Conservation (phyloP, 768 basidiomycete genomes). For the Pleurotus ostreatus region DNA sequence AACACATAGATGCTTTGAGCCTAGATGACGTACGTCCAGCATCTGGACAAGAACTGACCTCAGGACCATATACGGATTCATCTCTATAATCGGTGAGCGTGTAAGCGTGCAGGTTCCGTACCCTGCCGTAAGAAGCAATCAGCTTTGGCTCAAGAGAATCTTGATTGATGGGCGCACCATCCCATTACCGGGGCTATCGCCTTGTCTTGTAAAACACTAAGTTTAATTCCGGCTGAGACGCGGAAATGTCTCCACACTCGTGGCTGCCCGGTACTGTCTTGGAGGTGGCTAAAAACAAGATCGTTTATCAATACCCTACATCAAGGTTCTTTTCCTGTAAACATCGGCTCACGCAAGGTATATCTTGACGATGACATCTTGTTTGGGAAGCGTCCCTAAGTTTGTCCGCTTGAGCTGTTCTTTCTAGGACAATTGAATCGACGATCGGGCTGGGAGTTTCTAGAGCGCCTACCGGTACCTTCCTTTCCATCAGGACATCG, state of each 20-base stretch:
- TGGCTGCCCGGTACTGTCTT: conserved; percentile 15
- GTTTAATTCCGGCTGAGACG: conserved; percentile 27
- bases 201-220: conserved; percentile 31
- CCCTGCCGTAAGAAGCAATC: conserved; percentile 11
- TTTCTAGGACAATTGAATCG: background rate
- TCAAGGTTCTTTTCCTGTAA: background rate
- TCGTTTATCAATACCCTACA: background rate
- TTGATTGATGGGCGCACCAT: conserved; percentile 16
- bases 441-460: background rate
- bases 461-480: conserved; percentile 11
- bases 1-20: background rate
- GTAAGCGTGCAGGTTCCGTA: conserved; percentile 27
- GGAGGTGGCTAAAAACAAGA: background rate
- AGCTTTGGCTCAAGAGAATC: background rate
- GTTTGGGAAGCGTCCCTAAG: conserved; percentile 4
- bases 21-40: background rate
- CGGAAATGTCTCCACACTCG: conserved; percentile 27
- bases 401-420: background rate
- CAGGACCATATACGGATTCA: conserved; percentile 27
- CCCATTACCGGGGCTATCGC: conserved; percentile 29
- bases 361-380: conserved; percentile 9
- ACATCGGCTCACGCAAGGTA: background rate
- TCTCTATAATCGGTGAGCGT: conserved; percentile 27
- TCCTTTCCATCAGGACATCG: conserved; percentile 20
- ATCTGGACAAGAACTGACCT: conserved; percentile 15